Evolutionary conservation across 495 filamentous ascomycete genomes (phyloP).

Genomic region (Aspergillus steynii): DNA sequence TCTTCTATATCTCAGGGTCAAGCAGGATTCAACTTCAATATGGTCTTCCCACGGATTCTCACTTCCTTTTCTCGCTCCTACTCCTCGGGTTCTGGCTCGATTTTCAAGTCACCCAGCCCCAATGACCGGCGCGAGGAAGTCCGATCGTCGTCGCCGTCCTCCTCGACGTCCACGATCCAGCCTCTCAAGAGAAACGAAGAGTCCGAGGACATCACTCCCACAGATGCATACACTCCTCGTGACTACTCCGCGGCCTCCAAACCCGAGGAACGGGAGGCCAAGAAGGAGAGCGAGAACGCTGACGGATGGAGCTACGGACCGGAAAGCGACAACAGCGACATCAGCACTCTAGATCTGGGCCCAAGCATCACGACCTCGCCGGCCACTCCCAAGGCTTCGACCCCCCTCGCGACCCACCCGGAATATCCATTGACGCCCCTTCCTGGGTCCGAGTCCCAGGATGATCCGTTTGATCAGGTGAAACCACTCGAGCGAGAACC

Average conservation of each 20-base stretch:
- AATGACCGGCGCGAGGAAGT: background rate
- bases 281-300: background rate
- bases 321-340: constrained; percentile 28
- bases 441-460: background rate
- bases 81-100: background rate
- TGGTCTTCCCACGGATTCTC: background rate
- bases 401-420: background rate
- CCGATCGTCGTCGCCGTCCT: background rate
- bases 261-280: background rate
- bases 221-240: background rate
- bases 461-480: background rate
- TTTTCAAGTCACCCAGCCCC: background rate
- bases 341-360: constrained; percentile 33
- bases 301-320: background rate
- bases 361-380: constrained; percentile 15
- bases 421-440: background rate
- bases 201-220: background rate
- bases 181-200: background rate
- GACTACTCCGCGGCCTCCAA: background rate
- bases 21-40: background rate
- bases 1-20: background rate
- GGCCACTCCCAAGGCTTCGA: background rate
- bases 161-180: background rate
- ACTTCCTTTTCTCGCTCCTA: background rate
- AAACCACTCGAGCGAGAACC: background rate